Evolutionary conservation across 2,329 filamentous ascomycete species (phyloP).

Genomic region (Aspergillus quadricinctus): DNA sequence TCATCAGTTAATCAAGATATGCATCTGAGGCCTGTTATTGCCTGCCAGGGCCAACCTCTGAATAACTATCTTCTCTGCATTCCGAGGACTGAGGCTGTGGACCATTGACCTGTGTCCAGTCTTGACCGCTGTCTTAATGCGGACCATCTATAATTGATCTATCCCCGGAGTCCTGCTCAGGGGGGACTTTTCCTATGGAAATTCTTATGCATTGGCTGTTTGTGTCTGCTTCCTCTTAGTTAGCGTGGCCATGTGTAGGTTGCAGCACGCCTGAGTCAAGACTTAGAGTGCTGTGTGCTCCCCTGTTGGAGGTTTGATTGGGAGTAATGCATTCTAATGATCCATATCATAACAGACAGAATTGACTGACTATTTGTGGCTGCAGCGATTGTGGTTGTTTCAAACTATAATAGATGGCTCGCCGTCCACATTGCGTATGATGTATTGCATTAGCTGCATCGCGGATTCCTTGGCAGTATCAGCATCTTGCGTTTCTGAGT

Average conservation of each 20-base stretch:
- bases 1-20: constrained; percentile 7
- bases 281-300: neutral
- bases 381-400: neutral
- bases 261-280: neutral
- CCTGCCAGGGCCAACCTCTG: too few relatives aligned
- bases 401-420: too few relatives aligned
- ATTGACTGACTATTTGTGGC: too few relatives aligned
- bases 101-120: too few relatives aligned
- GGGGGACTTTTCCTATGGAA: constrained; percentile 7
- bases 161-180: constrained; percentile 2
- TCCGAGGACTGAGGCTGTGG: too few relatives aligned
- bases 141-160: constrained; percentile 1
- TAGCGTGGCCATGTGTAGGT: neutral
- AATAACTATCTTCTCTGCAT: too few relatives aligned
- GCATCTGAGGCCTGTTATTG: neutral
- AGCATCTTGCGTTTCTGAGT: too few relatives aligned
- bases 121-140: neutral
- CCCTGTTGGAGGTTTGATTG: neutral
- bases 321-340: neutral
- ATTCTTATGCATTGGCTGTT: constrained; percentile 11
- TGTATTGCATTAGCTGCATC: too few relatives aligned
- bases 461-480: too few relatives aligned
- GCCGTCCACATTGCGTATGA: too few relatives aligned
- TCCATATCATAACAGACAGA: too few relatives aligned
- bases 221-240: constrained; percentile 4